phyloP scores from a whole-genome alignment of 768 basidiomycete genomes.

The Rhizopogon salebrosus region DNA sequence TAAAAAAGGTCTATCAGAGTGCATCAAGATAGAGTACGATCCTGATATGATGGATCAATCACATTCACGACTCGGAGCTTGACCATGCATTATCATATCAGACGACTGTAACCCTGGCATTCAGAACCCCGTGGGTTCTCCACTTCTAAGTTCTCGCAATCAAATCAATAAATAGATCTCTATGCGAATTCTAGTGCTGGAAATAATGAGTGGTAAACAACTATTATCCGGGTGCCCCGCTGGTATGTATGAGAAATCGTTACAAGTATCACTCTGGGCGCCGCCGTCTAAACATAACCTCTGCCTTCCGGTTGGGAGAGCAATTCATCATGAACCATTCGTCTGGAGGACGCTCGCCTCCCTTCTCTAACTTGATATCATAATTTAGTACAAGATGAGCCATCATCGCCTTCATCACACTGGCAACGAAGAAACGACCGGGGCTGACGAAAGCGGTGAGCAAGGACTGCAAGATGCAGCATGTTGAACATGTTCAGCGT shows the following conservation, averaged over 20 bases:
- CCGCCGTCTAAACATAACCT: conserved; percentile 32
- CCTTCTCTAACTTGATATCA: conserved; percentile 32
- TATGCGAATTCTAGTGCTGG: neutral
- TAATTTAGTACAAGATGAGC: conserved; percentile 37
- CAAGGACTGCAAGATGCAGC: neutral
- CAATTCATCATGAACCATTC: conserved; percentile 31
- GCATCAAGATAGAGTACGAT: too few species aligned
- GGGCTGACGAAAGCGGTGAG: conserved; percentile 25
- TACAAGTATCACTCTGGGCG: conserved; percentile 9
- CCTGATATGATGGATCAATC: too few species aligned
- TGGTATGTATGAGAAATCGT: conserved; percentile 2
- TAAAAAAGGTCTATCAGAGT: too few species aligned
- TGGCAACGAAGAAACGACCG: conserved; percentile 38
- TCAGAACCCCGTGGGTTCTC: too few species aligned
- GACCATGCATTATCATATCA: too few species aligned
- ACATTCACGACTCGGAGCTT: too few species aligned
- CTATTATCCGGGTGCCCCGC: conserved; percentile 9
- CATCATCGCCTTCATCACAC: conserved; percentile 34
- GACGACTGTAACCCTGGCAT: too few species aligned
- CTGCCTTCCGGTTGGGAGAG: conserved; percentile 30
- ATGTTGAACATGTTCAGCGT: conserved; percentile 7
- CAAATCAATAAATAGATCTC: conserved; percentile 2
- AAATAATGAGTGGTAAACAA: conserved; percentile 6
- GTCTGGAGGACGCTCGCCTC: conserved; percentile 30
- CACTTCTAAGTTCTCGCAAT: too few species aligned